Evolutionary conservation across 2,329 filamentous ascomycete genomes (phyloP), one percentile per base, ranked within the genome.

Genomic region (Pseudocercospora ulei): DNA sequence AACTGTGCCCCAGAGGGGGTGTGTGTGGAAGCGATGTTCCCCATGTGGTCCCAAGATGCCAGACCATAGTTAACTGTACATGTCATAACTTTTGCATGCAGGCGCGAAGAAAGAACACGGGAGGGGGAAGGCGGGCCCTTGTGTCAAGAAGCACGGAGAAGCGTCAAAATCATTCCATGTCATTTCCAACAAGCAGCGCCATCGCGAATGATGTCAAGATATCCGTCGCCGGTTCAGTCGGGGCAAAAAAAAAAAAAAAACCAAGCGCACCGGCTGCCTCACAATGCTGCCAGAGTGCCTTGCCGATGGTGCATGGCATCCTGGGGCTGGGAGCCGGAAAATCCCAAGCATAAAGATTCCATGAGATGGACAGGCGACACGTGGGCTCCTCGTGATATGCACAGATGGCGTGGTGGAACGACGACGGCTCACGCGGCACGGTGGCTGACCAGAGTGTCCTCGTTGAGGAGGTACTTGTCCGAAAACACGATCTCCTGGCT

Each of bases 401-500:
- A 13, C 28, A 22, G 22, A 39, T 7, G 18, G 11, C 4, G 31
- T 18, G 23, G 9, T 13, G 3, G 28, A 17, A 12, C 3, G 7
- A 29, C 5, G 7, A 2, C 24, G 26, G 35, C 46, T 52, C 46
- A 49, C 47, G 44, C 38, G 31, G 38, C 33, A 12, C 48, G 43
- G 35, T 48, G 47, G 36, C 35, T 44, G 26, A 40, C 42, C 18
- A 48, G 31, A 20, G 27, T 18, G 3, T 42, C 49, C 42, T 57
- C 52, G 25, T 47, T 31, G 16, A 58, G 40, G 41, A 52, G 48
- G 49, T 53, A 62, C 44, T 54, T 55, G 7, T 52, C 53, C 24
- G 55, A 47, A 48, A 55, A 59, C 12, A 37, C 38, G 13, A 90
- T 66, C 61, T 85, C 71, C 63, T 98, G 90, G 53, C 75, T 77